Percentiles rank a stretch among this genome's conserved stretches.
Conservation (phyloP, 108 stramenopile genomes). For the Pseudonitzschia delicatissima region DNA sequence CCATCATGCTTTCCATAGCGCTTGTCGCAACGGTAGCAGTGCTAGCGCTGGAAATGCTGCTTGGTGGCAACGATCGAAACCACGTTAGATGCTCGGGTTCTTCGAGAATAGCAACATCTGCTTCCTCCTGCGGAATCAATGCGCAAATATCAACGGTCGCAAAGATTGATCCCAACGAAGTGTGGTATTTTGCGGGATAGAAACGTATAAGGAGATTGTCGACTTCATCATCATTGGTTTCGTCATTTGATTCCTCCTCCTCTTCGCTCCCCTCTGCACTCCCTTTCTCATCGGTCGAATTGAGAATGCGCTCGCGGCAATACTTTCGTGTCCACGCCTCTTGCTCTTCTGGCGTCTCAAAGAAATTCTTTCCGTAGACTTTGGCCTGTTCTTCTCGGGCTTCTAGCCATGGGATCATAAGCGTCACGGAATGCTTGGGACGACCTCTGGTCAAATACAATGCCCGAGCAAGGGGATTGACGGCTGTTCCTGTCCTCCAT, state of each 20-base stretch:
- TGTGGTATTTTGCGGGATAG: conserved; percentile 73
- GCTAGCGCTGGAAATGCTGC: background rate
- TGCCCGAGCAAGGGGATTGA: conserved; percentile 72
- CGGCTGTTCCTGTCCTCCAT: conserved; percentile 88
- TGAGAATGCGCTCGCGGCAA: conserved; percentile 41
- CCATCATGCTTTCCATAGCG: background rate
- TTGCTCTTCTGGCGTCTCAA: conserved; percentile 67
- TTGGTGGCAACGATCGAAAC: conserved; percentile 47
- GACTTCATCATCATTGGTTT: conserved; percentile 23
- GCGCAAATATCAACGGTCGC: conserved; percentile 81
- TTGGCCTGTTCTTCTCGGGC: conserved; percentile 48
- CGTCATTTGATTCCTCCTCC: background rate
- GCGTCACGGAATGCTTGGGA: conserved; percentile 44
- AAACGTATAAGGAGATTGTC: conserved; percentile 52
- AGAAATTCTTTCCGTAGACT: conserved; percentile 56
- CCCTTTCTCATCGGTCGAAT: background rate
- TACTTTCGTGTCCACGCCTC: conserved; percentile 70
- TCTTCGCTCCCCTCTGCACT: background rate
- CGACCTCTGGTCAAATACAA: conserved; percentile 42
- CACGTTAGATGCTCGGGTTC: conserved; percentile 97
- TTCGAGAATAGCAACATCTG: conserved; percentile 89
- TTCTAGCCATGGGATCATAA: conserved; percentile 85
- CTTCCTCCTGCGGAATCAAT: conserved; percentile 74
- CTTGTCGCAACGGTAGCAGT: background rate
- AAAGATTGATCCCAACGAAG: conserved; percentile 77